Evolutionary conservation across 2,329 filamentous ascomycete genomes (phyloP).

Genomic region (Exophiala sp.): DNA sequence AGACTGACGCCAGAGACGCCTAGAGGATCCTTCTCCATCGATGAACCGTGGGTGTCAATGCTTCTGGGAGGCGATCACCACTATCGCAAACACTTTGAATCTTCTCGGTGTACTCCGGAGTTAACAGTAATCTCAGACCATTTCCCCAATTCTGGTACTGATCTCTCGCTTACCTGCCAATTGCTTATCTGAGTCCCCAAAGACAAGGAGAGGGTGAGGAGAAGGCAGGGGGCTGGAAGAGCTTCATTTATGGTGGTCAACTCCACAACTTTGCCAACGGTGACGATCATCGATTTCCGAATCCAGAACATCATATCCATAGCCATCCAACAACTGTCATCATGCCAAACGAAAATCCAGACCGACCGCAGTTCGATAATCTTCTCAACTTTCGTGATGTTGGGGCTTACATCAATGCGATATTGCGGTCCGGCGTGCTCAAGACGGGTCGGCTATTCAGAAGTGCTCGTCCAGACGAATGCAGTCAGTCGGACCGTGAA

Average conservation of each 20-base stretch:
- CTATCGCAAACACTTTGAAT: neutral
- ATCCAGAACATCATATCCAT: neutral
- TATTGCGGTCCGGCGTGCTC: conserved; percentile 39
- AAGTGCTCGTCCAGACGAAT: conserved; percentile 68
- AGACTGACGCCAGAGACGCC: neutral
- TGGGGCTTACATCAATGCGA: conserved; percentile 51
- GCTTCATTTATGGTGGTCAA: neutral
- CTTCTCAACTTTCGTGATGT: conserved; percentile 78
- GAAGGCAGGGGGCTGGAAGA: neutral
- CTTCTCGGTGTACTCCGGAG: neutral
- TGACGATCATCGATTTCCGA: no score
- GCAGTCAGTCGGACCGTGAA: conserved; percentile 61
- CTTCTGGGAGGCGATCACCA: neutral
- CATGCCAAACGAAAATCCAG: neutral
- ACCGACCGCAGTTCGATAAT: conserved; percentile 45
- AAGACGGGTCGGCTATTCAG: conserved; percentile 65
- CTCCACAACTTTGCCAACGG: neutral
- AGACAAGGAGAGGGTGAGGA: neutral
- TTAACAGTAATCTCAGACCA: neutral
- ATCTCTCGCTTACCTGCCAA: conserved; percentile 1
- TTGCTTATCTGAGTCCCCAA: no score
- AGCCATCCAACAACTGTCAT: neutral
- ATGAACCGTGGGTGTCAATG: neutral
- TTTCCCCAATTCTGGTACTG: conserved; percentile 12
- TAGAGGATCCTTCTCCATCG: neutral